Conservation (phyloP, 305 asterid genomes). For the Fraxinus albicans region DNA sequence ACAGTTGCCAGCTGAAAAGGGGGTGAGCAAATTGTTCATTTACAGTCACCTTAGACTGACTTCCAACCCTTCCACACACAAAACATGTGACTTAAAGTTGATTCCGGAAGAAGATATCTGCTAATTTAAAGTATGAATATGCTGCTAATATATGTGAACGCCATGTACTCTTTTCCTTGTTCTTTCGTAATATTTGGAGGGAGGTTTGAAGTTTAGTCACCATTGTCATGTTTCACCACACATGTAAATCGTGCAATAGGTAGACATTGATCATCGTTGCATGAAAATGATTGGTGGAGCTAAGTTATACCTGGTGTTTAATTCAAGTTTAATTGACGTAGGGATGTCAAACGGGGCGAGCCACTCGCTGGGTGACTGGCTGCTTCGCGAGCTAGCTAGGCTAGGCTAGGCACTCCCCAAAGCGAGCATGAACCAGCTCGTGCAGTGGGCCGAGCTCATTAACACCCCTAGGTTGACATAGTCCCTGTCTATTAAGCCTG, state of each 20-base stretch:
- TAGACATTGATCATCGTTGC: neutral
- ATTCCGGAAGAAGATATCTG: conserved; percentile 8
- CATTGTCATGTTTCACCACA: neutral
- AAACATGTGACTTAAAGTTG: neutral
- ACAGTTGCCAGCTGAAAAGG: conserved; percentile 66
- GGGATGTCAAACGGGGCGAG: too few relatives aligned
- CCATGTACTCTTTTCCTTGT: neutral
- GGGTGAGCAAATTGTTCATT: conserved; percentile 53
- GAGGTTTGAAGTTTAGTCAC: neutral
- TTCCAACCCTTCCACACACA: neutral
- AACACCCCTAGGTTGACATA: neutral
- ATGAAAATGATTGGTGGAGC: conserved; percentile 3
- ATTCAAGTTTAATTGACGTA: neutral
- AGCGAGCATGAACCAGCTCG: too few relatives aligned
- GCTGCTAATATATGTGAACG: neutral
- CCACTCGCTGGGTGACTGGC: too few relatives aligned
- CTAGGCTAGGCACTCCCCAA: too few relatives aligned
- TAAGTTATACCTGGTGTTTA: neutral
- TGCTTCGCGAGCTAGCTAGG: too few relatives aligned
- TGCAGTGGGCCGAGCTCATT: too few relatives aligned
- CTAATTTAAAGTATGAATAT: neutral
- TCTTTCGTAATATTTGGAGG: neutral
- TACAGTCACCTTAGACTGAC: neutral
- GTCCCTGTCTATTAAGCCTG: neutral
- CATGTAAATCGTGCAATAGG: neutral